Percentiles rank a stretch among this genome's conserved stretches.
phyloP scores from a whole-genome alignment of 352 stramenopile species.

The Phytophthora sp. region DNA sequence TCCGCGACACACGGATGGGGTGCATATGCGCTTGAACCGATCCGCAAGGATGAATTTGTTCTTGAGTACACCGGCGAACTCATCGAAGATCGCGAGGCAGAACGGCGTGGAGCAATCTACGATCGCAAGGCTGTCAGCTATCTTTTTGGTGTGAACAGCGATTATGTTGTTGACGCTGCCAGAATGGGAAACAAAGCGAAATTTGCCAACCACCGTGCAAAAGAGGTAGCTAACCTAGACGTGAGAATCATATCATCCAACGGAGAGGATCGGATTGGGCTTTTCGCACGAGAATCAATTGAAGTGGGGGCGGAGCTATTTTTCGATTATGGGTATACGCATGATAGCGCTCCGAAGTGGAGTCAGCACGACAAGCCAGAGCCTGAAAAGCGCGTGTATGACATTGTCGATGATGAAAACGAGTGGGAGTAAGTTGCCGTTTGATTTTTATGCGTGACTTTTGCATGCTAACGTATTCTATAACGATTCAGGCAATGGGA shows the following conservation, averaged over 20 bases:
- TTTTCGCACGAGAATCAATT: constrained; percentile 92
- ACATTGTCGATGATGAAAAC: constrained; percentile 38
- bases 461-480: not conserved
- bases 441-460: no score
- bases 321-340: constrained; percentile 82
- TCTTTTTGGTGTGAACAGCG: constrained; percentile 93
- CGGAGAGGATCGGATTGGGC: constrained; percentile 90
- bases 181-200: constrained; percentile 95
- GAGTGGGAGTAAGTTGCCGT: constrained; percentile 46
- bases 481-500: not conserved
- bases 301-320: constrained; percentile 79
- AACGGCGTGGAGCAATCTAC: constrained; percentile 87
- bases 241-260: constrained; percentile 86
- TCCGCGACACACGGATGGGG: constrained; percentile 77
- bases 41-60: constrained; percentile 74
- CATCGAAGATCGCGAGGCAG: constrained; percentile 78
- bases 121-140: constrained; percentile 79
- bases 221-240: constrained; percentile 74
- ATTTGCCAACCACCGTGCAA: constrained; percentile 88
- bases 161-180: constrained; percentile 92
- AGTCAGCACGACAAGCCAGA: constrained; percentile 38
- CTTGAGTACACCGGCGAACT: constrained; percentile 78
- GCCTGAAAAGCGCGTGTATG: constrained; percentile 20
- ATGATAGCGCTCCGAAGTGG: constrained; percentile 67
- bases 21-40: constrained; percentile 66